phyloP scores from a whole-genome alignment of 2,329 filamentous ascomycete genomes.

The Ophiocordyceps unilateralis region DNA sequence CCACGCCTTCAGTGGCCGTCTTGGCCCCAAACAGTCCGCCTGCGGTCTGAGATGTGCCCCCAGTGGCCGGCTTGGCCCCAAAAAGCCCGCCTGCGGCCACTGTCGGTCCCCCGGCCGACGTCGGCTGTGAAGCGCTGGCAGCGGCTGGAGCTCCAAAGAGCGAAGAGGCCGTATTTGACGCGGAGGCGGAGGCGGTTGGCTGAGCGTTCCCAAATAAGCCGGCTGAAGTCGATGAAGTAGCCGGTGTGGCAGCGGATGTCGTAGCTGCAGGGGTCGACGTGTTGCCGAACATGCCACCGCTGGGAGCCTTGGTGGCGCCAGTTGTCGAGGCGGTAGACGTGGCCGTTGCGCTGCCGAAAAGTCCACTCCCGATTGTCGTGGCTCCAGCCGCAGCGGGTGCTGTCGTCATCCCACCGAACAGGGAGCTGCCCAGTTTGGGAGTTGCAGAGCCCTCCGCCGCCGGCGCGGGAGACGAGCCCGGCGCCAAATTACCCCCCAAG shows the following conservation, averaged over 20 bases:
- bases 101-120: conserved; percentile 4
- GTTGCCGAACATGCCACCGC: conserved; percentile 15
- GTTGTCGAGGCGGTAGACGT: conserved; percentile 4
- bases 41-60: conserved; percentile 4
- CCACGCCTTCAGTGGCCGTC: conserved; percentile 11
- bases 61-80: conserved; percentile 9
- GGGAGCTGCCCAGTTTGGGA: conserved; percentile 7
- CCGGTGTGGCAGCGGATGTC: conserved; percentile 8
- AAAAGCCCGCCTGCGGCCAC: conserved; percentile 13
- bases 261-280: conserved; percentile 15
- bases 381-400: conserved; percentile 6
- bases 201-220: conserved; percentile 14
- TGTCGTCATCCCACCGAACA: conserved; percentile 25
- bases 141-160: conserved; percentile 8
- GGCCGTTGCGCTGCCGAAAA: conserved; percentile 16
- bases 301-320: conserved; percentile 11
- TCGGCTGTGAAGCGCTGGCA: conserved; percentile 11
- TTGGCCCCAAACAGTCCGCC: conserved; percentile 17
- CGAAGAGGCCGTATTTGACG: conserved; percentile 5
- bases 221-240: conserved; percentile 13
- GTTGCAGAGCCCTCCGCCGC: conserved; percentile 8
- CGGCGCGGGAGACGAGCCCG: conserved; percentile 9
- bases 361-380: conserved; percentile 8
- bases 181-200: conserved; percentile 3
- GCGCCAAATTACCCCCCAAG: conserved; percentile 5